Base-by-base conservation (phyloP, 1,139 yeast species). In the Trichomonascaceae sp. region DNA sequence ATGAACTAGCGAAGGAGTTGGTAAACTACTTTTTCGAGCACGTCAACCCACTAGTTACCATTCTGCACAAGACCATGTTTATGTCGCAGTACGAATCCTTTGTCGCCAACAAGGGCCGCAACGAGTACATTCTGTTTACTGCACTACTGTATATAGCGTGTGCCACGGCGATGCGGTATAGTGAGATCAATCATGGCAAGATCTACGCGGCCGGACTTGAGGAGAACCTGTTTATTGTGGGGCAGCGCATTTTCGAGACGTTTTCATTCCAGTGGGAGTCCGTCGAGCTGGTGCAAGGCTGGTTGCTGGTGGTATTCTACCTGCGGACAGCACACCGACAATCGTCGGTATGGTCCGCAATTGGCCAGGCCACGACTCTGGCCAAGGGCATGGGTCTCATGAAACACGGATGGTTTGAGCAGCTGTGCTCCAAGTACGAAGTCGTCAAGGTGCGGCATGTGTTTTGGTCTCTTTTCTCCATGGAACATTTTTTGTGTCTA, bases 201-300 rank as follows among this genome's bases (percentile, higher is more conserved):
- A 30, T 35, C 16, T 46, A 51, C 29, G 57, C 59, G 5, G 6
- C 23, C 23, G 65, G 69, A 0, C 43, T 67, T 3, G 84, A 76
- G 47, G 77, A 71, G 40, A 39, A 46, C 25, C 52, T 73, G 29
- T 76, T 76, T 52, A 67, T 65, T 40, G 68, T 67, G 39, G 65
- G 71, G 4, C 57, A 69, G 48, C 51, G 57, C 16, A 65, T 74
- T 9, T 56, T 74, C 4, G 57, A 62, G 15, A 62, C 65, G 13
- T 55, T 75, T 31, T 61, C 74, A 30, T 74, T 74, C 50, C 79
- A 75, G 49, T 75, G 81, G 80, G 79, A 74, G 47, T 66, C 76
- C 15, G 65, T 71, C 39, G 84, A 76, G 48, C 60, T 76, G 42
- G 65, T 74, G 26, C 84, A 76, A 48, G 64, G 73, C 27, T 74